phyloP scores from a whole-genome alignment of 257 asterid genomes.

The Misopates orontium region DNA sequence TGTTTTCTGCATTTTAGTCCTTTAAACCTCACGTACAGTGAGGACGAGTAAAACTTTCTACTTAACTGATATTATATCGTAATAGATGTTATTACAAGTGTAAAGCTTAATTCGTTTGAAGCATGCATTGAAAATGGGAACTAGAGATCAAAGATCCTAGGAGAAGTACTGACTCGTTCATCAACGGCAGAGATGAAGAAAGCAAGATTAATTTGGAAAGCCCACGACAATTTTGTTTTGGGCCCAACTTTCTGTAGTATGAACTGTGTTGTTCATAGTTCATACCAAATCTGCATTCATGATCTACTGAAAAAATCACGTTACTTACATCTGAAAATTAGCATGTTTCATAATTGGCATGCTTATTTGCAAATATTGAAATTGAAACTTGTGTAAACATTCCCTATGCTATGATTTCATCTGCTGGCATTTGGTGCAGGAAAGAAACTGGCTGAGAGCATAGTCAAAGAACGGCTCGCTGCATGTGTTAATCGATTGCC shows the following conservation, averaged over 20 bases:
- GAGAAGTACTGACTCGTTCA: no score
- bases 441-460: conserved; percentile 84
- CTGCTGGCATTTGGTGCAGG: conserved; percentile 50
- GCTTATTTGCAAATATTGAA: not conserved
- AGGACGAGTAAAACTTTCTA: no score
- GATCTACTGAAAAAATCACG: not conserved
- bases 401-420: conserved; percentile 4
- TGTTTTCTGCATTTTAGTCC: not conserved
- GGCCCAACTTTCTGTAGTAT: not conserved
- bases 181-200: no score
- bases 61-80: no score
- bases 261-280: not conserved
- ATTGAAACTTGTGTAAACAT: not conserved
- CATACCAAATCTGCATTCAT: no score
- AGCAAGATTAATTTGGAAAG: no score
- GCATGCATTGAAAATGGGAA: no score
- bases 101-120: no score
- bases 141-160: no score
- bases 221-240: no score
- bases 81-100: no score
- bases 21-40: not conserved
- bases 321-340: not conserved
- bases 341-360: not conserved
- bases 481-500: conserved; percentile 94
- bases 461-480: conserved; percentile 86